These are phyloP conservation scores for Eucalyptus tenuipes DNA, from an alignment of 345 rosid species.

Conservation along the genomic window DNA sequence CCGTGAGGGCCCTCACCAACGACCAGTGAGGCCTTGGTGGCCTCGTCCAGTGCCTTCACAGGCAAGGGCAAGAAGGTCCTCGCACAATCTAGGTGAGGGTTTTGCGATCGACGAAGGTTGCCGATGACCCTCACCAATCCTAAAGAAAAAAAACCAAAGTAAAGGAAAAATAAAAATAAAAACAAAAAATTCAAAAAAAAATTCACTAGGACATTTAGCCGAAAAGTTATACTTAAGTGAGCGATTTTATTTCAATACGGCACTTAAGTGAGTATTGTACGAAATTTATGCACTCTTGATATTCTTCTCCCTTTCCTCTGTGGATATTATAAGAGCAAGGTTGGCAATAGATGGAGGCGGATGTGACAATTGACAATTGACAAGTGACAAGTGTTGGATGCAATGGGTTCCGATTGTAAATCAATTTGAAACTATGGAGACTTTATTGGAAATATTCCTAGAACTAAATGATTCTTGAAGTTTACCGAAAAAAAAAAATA, in stretches of 20 bases:
- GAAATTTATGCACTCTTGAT: too few relatives aligned
- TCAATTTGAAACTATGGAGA: not conserved
- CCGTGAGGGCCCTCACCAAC: rapidly evolving
- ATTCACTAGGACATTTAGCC: rapidly evolving
- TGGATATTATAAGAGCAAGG: not conserved
- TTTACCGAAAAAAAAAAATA: not conserved
- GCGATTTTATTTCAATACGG: too few relatives aligned
- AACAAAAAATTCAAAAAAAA: too few relatives aligned
- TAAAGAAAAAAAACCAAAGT: too few relatives aligned
- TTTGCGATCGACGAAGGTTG: rapidly evolving
- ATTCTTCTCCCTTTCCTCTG: not conserved
- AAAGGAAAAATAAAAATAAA: too few relatives aligned
- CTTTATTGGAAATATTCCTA: not conserved
- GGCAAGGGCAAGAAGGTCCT: too few relatives aligned
- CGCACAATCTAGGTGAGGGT: too few relatives aligned
- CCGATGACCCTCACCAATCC: rapidly evolving
- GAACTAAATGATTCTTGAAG: not conserved
- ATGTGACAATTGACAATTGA: not conserved
- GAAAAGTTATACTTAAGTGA: too few relatives aligned
- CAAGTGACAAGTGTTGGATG: not conserved
- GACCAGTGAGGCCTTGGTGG: too few relatives aligned
- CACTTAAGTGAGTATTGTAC: rapidly evolving
- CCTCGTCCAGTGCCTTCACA: too few relatives aligned
- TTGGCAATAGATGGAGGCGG: not conserved
- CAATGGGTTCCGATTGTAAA: not conserved